Base-by-base conservation (phyloP, 1,284 basidiomycete species). In the Marasmius tenuissimus region DNA sequence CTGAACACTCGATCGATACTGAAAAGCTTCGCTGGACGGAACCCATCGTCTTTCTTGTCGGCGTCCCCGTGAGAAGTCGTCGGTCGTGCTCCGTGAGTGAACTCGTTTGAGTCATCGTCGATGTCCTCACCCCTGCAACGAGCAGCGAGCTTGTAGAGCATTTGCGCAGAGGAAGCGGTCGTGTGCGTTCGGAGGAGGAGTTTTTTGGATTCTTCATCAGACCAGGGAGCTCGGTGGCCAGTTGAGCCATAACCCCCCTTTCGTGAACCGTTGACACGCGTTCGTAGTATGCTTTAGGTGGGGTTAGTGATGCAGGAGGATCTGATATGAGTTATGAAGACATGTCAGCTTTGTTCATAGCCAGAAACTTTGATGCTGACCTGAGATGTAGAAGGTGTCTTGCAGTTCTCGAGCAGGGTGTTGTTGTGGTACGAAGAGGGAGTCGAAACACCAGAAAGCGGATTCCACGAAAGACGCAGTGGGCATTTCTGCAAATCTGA, bases 391-490 rank as follows among this genome's bases (percentile, higher is more conserved):
- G 85, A 99, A 99, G 7, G 97, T 99, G 73, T 99, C 97, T 77
- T 99, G 97, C 57, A 98, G 76, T 69, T 99, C 97, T 73, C 97
- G 89, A 33, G 97, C 97, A 18, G 97, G 97, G 78, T 99, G 97
- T 78, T 99, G 97, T 73, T 99, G 97, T 1, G 97, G 97, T 0
- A 99, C 97, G 74, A 97, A 99, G 67, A 99, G 85, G 9, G 96
- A 90, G 75, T 99, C 97, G 76, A 99, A 99, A 75, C 97, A 98
- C 97, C 97, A 99, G 86, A 99, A 99, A 39, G 92, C 92, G 33
- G 95, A 97, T 77, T 99, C 97, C 63, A 99, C 96, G 74, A 96
- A 99, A 63, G 92, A 90, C 64, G 92, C 90, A n/a, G 97, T 98
- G 6, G 97, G 96, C 97, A 99, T 99, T 78, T 99, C 97, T 61